Evolutionary conservation across 1,139 yeast species (phyloP), one percentile per base, ranked within the genome.

Genomic region (Candida gigantensis): DNA sequence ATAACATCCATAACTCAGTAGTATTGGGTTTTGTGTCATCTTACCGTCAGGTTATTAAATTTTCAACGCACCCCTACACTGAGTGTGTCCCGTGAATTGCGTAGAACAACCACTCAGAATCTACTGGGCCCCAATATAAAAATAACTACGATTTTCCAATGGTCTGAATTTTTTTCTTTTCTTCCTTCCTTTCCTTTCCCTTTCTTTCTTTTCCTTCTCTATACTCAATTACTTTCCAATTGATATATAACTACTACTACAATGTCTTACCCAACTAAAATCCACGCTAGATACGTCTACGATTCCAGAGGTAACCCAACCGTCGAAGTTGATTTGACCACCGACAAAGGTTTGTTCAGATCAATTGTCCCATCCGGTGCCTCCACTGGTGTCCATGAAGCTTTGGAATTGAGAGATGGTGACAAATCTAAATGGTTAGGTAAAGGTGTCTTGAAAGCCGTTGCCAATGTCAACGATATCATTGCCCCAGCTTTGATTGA

Each of bases 261-360:
- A 40, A 66, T 65, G 72, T 62, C 72, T 45, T 52, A 62, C 42
- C 28, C 36, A 24, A 45, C 65, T 40, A 87, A 88, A 73, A 73
- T 87, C 57, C 80, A 75, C 71, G 86, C 96, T 57, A 86, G 96
- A 75, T 81, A 81, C 75, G 94, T 89, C 69, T 89, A 89, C 82
- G 97, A 89, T 74, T 88, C 96, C 55, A 86, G 97, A 75, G 96
- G 96, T 72, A 89, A 89, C 79, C 97, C 97, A 71, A 89, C 96
- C 51, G 96, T 89, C 55, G 96, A 89, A 78, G 96, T 88, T 53
- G 96, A 89, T 60, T 59, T 88, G 54, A 75, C 83, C 77, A 89
- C 96, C 57, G 88, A 74, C 48, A 78, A 82, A 59, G 96, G 96
- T 60, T 63, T 77, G 51, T 87, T 85, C 88, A 83, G 96, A 70